Conservation (phyloP, 164 flowering plant species). For the Liquidambar formosana region DNA sequence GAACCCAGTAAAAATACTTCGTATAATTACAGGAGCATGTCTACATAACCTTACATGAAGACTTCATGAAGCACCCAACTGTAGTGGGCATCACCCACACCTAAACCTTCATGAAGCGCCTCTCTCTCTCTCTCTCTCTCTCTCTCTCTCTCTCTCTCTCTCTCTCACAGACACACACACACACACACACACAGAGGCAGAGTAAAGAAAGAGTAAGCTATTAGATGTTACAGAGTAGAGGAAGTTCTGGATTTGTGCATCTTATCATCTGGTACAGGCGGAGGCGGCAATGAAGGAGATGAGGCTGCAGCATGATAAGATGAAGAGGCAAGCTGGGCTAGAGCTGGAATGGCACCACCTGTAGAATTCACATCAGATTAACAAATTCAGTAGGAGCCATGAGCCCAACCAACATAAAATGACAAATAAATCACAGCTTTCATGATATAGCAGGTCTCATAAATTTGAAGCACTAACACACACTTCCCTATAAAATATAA, state of each 20-base stretch:
- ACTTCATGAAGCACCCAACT: background rate
- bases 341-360: slow-evolving; percentile 94
- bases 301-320: slow-evolving; percentile 71
- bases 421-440: background rate
- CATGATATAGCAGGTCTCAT: background rate
- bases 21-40: background rate
- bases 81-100: no score
- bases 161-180: no score
- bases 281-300: slow-evolving; percentile 41
- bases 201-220: background rate
- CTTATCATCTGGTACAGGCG: slow-evolving; percentile 49
- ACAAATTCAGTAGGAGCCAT: background rate
- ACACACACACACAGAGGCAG: background rate
- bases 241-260: slow-evolving; percentile 53
- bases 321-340: slow-evolving; percentile 83
- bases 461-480: background rate
- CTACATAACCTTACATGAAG: background rate
- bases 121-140: slow-evolving; percentile 2
- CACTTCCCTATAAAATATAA: background rate
- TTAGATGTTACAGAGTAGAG: slow-evolving; percentile 38
- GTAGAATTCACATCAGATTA: slow-evolving; percentile 16
- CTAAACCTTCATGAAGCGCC: background rate
- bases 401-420: background rate
- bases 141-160: no score
- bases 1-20: no score